Percentiles rank a stretch among this genome's conserved stretches.
phyloP scores from a whole-genome alignment of 257 asterid species.

The Solanum habrochaites region DNA sequence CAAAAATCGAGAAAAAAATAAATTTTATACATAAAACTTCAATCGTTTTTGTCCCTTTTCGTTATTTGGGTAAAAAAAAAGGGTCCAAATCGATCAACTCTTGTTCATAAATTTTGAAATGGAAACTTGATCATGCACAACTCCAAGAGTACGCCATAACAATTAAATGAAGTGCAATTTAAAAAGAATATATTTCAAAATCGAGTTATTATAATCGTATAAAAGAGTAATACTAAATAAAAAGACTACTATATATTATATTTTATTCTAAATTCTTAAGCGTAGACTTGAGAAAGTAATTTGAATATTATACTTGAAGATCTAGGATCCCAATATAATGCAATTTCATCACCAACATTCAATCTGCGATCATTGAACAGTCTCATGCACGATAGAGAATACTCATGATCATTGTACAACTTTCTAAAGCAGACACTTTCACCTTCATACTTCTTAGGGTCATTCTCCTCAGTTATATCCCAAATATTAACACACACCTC shows the following conservation, averaged over 20 bases:
- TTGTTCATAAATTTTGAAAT: too few species aligned
- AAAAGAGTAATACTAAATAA: not conserved
- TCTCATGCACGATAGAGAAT: constrained; percentile 11
- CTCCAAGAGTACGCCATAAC: not conserved
- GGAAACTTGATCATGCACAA: not conserved
- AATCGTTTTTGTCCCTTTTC: too few species aligned
- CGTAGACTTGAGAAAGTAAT: not conserved
- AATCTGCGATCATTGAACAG: constrained; percentile 21
- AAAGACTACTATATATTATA: not conserved
- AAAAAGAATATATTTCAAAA: not conserved
- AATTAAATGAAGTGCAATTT: not conserved
- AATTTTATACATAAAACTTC: too few species aligned
- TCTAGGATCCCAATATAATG: constrained; percentile 34
- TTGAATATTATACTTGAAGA: constrained; percentile 13
- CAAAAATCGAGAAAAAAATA: too few species aligned
- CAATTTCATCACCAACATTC: constrained; percentile 28
- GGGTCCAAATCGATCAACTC: too few species aligned
- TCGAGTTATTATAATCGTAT: not conserved
- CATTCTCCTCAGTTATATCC: constrained; percentile 29
- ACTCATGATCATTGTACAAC: constrained; percentile 5
- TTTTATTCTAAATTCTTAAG: not conserved
- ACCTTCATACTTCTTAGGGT: constrained; percentile 10
- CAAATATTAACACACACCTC: constrained; percentile 25
- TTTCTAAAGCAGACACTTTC: constrained; percentile 14
- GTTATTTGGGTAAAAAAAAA: too few species aligned